A percentile compares a stretch with the other conserved stretches of the same genome.
Evolutionary conservation across 2,329 filamentous ascomycete genomes (phyloP).

Genomic region (Fusarium multiceps): DNA sequence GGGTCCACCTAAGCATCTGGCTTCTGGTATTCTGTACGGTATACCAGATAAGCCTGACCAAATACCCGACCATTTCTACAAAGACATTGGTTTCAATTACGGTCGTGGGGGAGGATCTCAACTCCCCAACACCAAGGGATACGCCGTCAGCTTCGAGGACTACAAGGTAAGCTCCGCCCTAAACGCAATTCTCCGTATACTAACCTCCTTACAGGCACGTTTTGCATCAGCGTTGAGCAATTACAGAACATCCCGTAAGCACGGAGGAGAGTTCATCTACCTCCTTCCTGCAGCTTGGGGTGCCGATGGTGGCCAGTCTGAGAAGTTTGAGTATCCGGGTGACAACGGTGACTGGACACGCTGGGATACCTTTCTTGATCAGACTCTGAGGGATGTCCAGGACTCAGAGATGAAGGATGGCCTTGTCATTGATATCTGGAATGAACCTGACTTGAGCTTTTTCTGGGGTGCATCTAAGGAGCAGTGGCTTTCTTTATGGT

Average conservation of each 20-base stretch:
- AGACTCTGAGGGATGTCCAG: slow-evolving; percentile 53
- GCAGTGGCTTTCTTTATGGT: slow-evolving; percentile 36
- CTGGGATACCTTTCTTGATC: slow-evolving; percentile 57
- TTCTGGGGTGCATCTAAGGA: slow-evolving; percentile 36
- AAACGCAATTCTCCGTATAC: fast-evolving
- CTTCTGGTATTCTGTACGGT: slow-evolving; percentile 29
- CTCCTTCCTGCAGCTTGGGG: slow-evolving; percentile 61
- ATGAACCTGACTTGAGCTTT: slow-evolving; percentile 59
- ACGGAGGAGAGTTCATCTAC: slow-evolving; percentile 58
- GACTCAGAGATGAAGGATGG: slow-evolving; percentile 52
- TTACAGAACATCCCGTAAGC: slow-evolving; percentile 41
- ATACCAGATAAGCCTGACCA: slow-evolving; percentile 27
- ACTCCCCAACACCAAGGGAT: slow-evolving; percentile 7
- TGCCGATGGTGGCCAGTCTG: slow-evolving; percentile 56
- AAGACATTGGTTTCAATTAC: slow-evolving; percentile 29
- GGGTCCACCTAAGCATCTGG: slow-evolving; percentile 19
- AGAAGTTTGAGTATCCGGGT: slow-evolving; percentile 56
- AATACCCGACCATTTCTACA: slow-evolving; percentile 18
- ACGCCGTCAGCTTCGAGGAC: neutral
- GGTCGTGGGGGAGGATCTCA: slow-evolving; percentile 28
- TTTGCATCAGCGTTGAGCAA: slow-evolving; percentile 27
- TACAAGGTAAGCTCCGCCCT: neutral
- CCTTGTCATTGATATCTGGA: slow-evolving; percentile 63
- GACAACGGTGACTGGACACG: slow-evolving; percentile 61
- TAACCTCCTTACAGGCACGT: neutral